phyloP scores from a whole-genome alignment of 768 basidiomycete species.

The Piloderma croceum region DNA sequence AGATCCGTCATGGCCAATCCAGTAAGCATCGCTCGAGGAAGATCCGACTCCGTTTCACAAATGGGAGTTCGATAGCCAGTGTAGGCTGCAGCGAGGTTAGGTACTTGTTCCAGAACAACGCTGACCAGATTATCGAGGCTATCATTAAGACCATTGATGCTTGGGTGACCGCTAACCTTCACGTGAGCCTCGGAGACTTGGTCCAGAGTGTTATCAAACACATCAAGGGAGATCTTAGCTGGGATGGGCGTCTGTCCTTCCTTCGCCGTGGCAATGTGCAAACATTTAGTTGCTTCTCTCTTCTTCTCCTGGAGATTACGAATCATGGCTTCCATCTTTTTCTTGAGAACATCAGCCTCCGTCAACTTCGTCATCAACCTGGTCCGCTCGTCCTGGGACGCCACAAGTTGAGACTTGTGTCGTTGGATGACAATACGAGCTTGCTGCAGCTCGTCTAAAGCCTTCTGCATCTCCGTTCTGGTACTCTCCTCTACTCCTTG shows the following conservation, averaged over 20 bases:
- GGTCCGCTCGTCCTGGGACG: not conserved
- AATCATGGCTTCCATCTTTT: not conserved
- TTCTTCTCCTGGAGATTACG: not conserved
- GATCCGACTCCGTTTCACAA: not conserved
- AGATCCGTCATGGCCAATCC: conserved; percentile 3
- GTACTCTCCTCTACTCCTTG: too few relatives aligned
- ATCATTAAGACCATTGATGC: conserved; percentile 13
- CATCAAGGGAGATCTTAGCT: conserved; percentile 5
- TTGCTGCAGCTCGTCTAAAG: too few relatives aligned
- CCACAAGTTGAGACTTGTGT: too few relatives aligned
- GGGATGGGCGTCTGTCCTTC: not conserved
- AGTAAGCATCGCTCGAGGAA: not conserved
- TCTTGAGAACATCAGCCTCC: not conserved
- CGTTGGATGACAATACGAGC: too few relatives aligned
- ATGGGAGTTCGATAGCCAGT: not conserved
- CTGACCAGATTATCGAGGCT: conserved; percentile 8
- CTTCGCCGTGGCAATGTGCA: not conserved
- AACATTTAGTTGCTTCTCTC: too few relatives aligned
- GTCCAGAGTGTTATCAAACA: conserved; percentile 11
- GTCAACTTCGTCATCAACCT: not conserved
- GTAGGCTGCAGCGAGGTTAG: not conserved
- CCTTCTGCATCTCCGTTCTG: too few relatives aligned
- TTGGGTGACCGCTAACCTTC: not conserved
- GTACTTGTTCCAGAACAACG: conserved; percentile 5
- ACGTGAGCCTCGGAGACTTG: conserved; percentile 12